Percentiles rank a stretch among this genome's conserved stretches.
Conservation (phyloP, 2,329 filamentous ascomycete species). For the Aaosphaeria pasadenensis region DNA sequence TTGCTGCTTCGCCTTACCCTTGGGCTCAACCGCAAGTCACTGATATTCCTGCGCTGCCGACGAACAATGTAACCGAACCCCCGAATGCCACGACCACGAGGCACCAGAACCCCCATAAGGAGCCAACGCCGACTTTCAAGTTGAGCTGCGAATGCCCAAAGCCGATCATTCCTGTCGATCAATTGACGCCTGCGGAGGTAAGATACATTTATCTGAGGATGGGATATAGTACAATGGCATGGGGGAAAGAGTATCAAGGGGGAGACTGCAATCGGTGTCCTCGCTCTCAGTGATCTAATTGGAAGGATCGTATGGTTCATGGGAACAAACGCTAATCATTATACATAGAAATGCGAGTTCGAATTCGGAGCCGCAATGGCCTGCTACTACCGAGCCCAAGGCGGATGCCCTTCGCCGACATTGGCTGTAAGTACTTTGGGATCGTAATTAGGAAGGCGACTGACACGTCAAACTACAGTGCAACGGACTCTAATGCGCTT, state of each 20-base stretch:
- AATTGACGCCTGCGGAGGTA: slow-evolving; percentile 22
- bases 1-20: slow-evolving; percentile 15
- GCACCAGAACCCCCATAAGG: slow-evolving; percentile 18
- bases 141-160: slow-evolving; percentile 18
- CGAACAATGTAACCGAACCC: slow-evolving; percentile 1
- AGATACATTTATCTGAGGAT: background rate
- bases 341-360: slow-evolving; percentile 15
- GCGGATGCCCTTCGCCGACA: slow-evolving; percentile 15
- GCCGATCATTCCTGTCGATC: slow-evolving; percentile 22
- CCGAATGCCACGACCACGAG: background rate
- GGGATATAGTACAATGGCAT: background rate
- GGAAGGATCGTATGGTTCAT: background rate
- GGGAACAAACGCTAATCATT: background rate
- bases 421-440: slow-evolving; percentile 8
- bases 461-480: too few species aligned
- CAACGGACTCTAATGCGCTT: too few species aligned
- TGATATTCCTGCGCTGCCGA: background rate
- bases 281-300: background rate
- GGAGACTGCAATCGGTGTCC: background rate
- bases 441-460: too few species aligned
- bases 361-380: slow-evolving; percentile 11
- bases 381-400: slow-evolving; percentile 14
- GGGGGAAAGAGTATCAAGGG: background rate
- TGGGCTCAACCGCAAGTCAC: slow-evolving; percentile 9
- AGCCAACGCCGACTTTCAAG: slow-evolving; percentile 26